phyloP scores from a whole-genome alignment of 2,329 filamentous ascomycete genomes.

The Atkinsonella hypoxylon region DNA sequence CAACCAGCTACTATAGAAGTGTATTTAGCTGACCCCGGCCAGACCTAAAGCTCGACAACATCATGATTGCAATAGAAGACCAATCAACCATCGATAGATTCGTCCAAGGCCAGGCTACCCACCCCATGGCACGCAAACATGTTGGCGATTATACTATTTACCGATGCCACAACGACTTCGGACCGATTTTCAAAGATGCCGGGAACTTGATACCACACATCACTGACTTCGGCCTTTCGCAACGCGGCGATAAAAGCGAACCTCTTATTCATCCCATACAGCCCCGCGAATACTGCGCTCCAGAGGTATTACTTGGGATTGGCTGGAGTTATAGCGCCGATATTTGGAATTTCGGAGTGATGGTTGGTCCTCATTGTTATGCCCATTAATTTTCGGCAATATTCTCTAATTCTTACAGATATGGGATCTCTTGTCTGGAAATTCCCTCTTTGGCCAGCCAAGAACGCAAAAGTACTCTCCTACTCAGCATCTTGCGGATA shows the following conservation, averaged over 20 bases:
- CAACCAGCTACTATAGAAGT: background rate
- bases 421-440: slow-evolving; percentile 15
- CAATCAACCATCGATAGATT: no score
- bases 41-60: slow-evolving; percentile 15
- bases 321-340: slow-evolving; percentile 14
- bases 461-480: slow-evolving; percentile 11
- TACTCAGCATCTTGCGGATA: slow-evolving; percentile 8
- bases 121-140: no score
- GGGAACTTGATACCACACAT: slow-evolving; percentile 4
- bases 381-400: background rate
- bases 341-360: slow-evolving; percentile 11
- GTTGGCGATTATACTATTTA: slow-evolving; percentile 8
- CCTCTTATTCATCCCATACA: slow-evolving; percentile 11
- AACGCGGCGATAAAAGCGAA: background rate
- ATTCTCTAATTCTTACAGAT: slow-evolving; percentile 7
- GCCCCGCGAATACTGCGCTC: slow-evolving; percentile 12
- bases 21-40: background rate
- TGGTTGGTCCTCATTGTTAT: slow-evolving; percentile 7
- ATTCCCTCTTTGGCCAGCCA: slow-evolving; percentile 10
- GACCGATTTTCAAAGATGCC: background rate
- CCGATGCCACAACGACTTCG: slow-evolving; percentile 11
- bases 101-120: slow-evolving; percentile 8
- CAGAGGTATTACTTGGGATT: slow-evolving; percentile 13
- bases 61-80: slow-evolving; percentile 14
- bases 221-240: slow-evolving; percentile 3